Conservation (phyloP, 345 rosid genomes). For the Geranium rotundifolium region DNA sequence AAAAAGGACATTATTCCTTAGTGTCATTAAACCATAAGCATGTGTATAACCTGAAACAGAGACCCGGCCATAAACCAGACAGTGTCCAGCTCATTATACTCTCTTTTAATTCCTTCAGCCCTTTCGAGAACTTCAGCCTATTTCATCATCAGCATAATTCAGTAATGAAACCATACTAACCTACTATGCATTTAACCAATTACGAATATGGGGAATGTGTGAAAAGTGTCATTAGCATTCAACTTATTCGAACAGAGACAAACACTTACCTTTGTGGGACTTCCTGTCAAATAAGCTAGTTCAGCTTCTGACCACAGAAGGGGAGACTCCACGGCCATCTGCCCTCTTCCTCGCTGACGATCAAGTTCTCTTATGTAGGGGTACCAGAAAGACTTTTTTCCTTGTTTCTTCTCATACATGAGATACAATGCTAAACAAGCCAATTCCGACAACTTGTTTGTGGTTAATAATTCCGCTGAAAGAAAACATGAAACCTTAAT, state of each 20-base stretch:
- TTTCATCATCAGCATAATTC: slow-evolving; percentile 15
- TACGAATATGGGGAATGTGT: no score
- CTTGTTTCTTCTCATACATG: slow-evolving; percentile 99
- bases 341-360: slow-evolving; percentile 95
- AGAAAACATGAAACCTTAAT: slow-evolving; percentile 7
- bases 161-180: slow-evolving; percentile 13
- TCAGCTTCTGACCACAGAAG: slow-evolving; percentile 86
- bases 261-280: slow-evolving; percentile 71
- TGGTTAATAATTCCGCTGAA: slow-evolving; percentile 78
- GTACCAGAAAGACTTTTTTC: slow-evolving; percentile 85
- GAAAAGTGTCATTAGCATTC: neutral
- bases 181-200: neutral
- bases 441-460: slow-evolving; percentile 83
- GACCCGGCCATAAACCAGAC: slow-evolving; percentile 99
- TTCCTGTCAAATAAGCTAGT: slow-evolving; percentile 78
- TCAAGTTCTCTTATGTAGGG: slow-evolving; percentile 95
- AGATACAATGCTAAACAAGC: slow-evolving; percentile 90
- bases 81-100: slow-evolving; percentile 87
- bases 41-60: slow-evolving; percentile 66
- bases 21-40: slow-evolving; percentile 1
- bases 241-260: neutral
- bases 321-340: slow-evolving; percentile 88
- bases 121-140: slow-evolving; percentile 86
- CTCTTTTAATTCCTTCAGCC: slow-evolving; percentile 84
- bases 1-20: neutral